phyloP scores from a whole-genome alignment of 2,329 filamentous ascomycete genomes.

The Trichoderma breve region DNA sequence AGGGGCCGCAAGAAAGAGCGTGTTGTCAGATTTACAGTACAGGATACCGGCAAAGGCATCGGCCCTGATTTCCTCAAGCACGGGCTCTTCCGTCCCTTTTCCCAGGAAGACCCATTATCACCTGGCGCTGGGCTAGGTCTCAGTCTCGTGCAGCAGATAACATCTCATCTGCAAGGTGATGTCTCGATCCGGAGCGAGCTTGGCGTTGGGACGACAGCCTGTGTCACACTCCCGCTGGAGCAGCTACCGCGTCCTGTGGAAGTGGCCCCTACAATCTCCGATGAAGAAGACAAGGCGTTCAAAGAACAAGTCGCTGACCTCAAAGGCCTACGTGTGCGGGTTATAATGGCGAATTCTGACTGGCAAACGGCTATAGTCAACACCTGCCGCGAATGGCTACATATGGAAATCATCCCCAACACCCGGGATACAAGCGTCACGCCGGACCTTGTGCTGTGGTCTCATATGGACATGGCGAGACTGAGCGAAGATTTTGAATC shows the following conservation, averaged over 20 bases:
- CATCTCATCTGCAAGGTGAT: conserved; percentile 55
- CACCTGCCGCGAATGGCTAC: conserved; percentile 37
- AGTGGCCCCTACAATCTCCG: background rate
- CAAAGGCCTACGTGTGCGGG: conserved; percentile 31
- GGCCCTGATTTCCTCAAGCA: conserved; percentile 59
- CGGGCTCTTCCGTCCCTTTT: conserved; percentile 61
- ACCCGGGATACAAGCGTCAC: background rate
- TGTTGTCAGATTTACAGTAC: conserved; percentile 45
- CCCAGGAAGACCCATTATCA: conserved; percentile 60
- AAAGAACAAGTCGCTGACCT: conserved; percentile 30
- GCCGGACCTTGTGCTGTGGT: conserved; percentile 31
- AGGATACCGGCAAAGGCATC: conserved; percentile 66
- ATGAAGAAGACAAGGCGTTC: conserved; percentile 31
- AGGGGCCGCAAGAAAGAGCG: conserved; percentile 11
- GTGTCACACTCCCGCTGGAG: conserved; percentile 6
- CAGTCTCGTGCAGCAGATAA: conserved; percentile 61
- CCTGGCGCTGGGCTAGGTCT: conserved; percentile 64
- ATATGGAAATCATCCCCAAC: conserved; percentile 30
- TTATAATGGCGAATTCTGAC: conserved; percentile 21
- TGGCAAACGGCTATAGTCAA: conserved; percentile 25
- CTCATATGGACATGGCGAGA: conserved; percentile 20
- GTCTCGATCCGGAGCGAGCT: conserved; percentile 54
- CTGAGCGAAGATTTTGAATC: conserved; percentile 1
- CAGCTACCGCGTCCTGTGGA: background rate
- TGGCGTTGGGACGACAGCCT: conserved; percentile 34